Percentiles rank a stretch among this genome's conserved stretches.
phyloP scores from a whole-genome alignment of 805 yeast species.

The Suhomyces vadensis region DNA sequence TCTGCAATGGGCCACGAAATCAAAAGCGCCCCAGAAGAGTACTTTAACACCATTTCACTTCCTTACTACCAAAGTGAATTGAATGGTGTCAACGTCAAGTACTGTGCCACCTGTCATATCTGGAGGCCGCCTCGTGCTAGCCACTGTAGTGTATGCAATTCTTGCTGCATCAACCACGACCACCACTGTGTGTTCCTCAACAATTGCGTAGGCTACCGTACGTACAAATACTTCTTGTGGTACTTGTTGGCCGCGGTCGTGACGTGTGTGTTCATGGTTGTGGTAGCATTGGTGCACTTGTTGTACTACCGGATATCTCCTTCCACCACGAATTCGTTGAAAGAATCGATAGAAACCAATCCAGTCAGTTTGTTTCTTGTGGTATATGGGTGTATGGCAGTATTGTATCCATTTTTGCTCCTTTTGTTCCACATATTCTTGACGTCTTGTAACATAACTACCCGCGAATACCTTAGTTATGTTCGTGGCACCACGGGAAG shows the following conservation, averaged over 20 bases:
- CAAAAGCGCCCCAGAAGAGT: conserved; percentile 15
- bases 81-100: conserved; percentile 48
- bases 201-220: conserved; percentile 43
- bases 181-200: conserved; percentile 71
- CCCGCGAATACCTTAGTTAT: conserved; percentile 66
- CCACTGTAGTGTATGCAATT: conserved; percentile 71
- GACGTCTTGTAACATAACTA: conserved; percentile 60
- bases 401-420: conserved; percentile 59
- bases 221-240: conserved; percentile 39
- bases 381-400: conserved; percentile 45
- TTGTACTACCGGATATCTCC: conserved; percentile 22
- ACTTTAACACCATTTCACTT: conserved; percentile 23
- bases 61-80: conserved; percentile 21
- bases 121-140: conserved; percentile 73
- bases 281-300: conserved; percentile 22
- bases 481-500: conserved; percentile 33
- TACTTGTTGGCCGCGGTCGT: conserved; percentile 24
- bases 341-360: conserved; percentile 16
- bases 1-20: conserved; percentile 7
- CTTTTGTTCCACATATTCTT: conserved; percentile 55
- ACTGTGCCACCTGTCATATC: conserved; percentile 52
- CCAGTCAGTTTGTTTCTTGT: conserved; percentile 53
- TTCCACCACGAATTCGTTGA: conserved; percentile 14
- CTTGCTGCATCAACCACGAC: conserved; percentile 65
- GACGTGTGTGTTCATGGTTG: conserved; percentile 20